Evolutionary conservation across 441 rosid genomes (phyloP), one percentile per base, ranked within the genome.

Genomic region (Daphne laureola): DNA sequence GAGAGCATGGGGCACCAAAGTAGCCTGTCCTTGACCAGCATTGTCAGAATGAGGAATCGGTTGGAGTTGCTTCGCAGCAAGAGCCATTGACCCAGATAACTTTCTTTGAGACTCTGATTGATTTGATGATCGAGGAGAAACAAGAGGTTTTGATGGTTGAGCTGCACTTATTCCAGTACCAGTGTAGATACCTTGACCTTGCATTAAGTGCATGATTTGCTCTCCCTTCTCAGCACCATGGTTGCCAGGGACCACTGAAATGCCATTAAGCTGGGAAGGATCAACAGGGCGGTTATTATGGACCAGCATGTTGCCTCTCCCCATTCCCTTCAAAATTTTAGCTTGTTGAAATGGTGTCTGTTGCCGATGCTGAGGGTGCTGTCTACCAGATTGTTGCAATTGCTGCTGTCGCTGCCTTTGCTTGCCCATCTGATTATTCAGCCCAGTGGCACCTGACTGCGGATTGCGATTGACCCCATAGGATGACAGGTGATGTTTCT

Each of bases 311-410:
- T 78, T 88, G 73, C 93, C 96, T 77, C 97, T 84, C 61, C 89
- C 95, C 51, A 75, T 74, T 62, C 90, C 98, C 80, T 88, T 88
- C 61, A 68, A 52, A 57, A 75, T 61, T 69, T 91, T 95, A 63
- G 76, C 70, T 69, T 79, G 96, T 66, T 81, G 96, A 43, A 80
- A 79, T 48, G 78, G 72, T 55, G 73, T 89, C 23, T 74, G 41
- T 49, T 72, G 82, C 38, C 74, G 95, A 55, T 84, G 78, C 67
- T 86, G 93, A 73, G 96, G 98, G 67, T 91, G 99, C 46, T 72
- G 80, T 70, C 95, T 70, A 54, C 83, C 90, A 71, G 96, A 63
- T 65, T 87, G 96, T 73, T 90, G 94, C 70, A 81, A 86, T 52
- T 68, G 87, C 26, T 69, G 55, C 59, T 76, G 87, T 27, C 83